Evolutionary conservation across 1,139 yeast genomes (phyloP).

Genomic region (Meyerozyma carpophila): DNA sequence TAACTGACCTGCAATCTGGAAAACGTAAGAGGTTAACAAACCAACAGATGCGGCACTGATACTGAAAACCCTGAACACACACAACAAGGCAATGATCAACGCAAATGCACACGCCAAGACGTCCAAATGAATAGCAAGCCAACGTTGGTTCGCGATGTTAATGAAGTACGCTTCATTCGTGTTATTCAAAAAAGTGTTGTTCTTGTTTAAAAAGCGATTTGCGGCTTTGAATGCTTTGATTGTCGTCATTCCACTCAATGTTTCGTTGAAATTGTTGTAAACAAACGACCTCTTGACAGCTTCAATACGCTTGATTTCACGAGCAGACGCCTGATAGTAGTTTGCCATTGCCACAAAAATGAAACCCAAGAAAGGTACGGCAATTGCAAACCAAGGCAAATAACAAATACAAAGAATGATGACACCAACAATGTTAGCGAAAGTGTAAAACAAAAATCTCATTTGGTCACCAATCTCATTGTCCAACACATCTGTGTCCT

Average conservation of each 20-base stretch:
- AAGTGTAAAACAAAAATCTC: conserved; percentile 35
- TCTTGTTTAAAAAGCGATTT: conserved; percentile 26
- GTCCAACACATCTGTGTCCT: conserved; percentile 44
- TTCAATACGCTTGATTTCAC: conserved; percentile 42
- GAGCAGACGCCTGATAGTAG: conserved; percentile 38
- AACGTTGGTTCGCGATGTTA: conserved; percentile 40
- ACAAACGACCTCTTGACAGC: conserved; percentile 42
- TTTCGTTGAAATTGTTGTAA: conserved; percentile 42
- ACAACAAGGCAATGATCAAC: conserved; percentile 33
- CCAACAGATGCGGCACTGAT: conserved; percentile 43
- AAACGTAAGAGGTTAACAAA: conserved; percentile 36
- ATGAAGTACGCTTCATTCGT: conserved; percentile 43
- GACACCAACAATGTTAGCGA: conserved; percentile 38
- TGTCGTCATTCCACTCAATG: conserved; percentile 40
- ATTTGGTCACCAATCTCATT: conserved; percentile 43
- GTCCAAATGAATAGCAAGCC: conserved; percentile 40
- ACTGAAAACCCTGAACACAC: conserved; percentile 35
- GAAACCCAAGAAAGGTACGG: conserved; percentile 34
- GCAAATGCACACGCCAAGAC: conserved; percentile 35
- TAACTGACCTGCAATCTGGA: conserved; percentile 40
- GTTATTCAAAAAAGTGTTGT: conserved; percentile 29
- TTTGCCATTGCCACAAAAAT: conserved; percentile 30
- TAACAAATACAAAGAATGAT: conserved; percentile 38
- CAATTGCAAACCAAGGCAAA: conserved; percentile 44
- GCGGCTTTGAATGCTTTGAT: conserved; percentile 35